Evolutionary conservation across 2,329 filamentous ascomycete species (phyloP), one percentile per base, ranked within the genome.

Genomic region (Thielaviopsis musarum): DNA sequence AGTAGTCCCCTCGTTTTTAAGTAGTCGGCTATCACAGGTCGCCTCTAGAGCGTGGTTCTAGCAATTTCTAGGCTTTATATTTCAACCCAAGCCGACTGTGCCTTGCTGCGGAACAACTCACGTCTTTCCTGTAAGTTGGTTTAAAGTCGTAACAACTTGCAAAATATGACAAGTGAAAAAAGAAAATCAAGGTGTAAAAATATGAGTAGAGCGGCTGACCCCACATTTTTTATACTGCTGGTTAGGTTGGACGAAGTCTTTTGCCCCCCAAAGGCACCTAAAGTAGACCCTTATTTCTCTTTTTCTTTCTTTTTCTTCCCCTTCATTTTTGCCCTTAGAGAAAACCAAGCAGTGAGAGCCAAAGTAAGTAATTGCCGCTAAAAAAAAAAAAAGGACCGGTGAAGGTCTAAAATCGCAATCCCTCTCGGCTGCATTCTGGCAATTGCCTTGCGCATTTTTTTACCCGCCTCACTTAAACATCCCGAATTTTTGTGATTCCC

Each of bases 201-300:
- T 19, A 10, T 7, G 45, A 45, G 5, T 45, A 17, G 15, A 21
- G 17, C n/a, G 45, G n/a, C 10, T 10, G 45, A 49, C 45, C 45
- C 45, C 45, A 49, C 45, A 49, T 34, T 49, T 49, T 49, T 49
- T 19, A 19, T 19, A 19, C n/a, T n/a, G 45, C n/a, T 13, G 45
- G 45, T 7, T 19, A 1, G 45, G 45, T 19, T 19, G 45, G 17
- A 49, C 45, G 21, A 49, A 49, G 15, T 21, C n/a, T 10, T 49
- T 49, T 49, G 17, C 15, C 45, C 15, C 45, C 45, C 45, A 13
- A 45, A 45, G 38, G 1, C 6, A 17, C 15, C 45, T 6, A 49
- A 49, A 19, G 45, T 7, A 49, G 19, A 59, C 56, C 63, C 61
- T 57, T 56, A 30, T 30, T 28, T 34, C 30, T 34, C 6, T 53